A percentile compares a stretch with the other conserved stretches of the same genome.
phyloP scores from a whole-genome alignment of 495 filamentous ascomycete genomes.

The Penicillium paxilli region DNA sequence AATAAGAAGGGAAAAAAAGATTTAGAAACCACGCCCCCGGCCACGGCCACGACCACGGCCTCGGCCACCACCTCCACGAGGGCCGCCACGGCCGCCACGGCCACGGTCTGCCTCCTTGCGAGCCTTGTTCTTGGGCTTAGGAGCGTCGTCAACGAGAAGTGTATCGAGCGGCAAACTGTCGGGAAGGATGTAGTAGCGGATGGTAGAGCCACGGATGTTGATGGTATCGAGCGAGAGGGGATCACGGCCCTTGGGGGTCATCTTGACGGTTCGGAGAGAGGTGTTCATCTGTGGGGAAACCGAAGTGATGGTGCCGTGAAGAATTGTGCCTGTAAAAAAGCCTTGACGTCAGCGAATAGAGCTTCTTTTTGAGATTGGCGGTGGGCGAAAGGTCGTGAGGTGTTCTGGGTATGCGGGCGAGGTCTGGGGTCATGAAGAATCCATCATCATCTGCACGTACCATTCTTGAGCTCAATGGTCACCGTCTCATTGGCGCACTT shows the following conservation, averaged over 20 bases:
- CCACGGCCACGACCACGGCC: conserved; percentile 64
- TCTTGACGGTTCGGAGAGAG: conserved; percentile 87
- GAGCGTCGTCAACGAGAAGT: conserved; percentile 89
- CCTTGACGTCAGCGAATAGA: neutral
- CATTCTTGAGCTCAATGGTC: conserved; percentile 97
- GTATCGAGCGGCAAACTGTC: conserved; percentile 94
- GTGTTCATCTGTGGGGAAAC: conserved; percentile 98
- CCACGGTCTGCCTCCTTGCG: conserved; percentile 83
- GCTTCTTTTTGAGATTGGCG: neutral
- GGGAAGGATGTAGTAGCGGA: conserved; percentile 91
- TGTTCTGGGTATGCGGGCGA: neutral
- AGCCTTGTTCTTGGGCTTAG: conserved; percentile 99
- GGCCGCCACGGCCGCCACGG: conserved; percentile 55
- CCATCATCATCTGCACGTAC: conserved; percentile 44
- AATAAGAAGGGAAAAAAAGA: conserved; percentile 16
- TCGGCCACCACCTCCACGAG: conserved; percentile 50
- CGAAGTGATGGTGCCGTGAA: conserved; percentile 92
- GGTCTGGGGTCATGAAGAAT: neutral
- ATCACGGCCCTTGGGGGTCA: conserved; percentile 85
- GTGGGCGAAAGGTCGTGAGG: neutral
- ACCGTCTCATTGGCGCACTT: conserved; percentile 98
- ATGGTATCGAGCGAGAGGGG: conserved; percentile 89
- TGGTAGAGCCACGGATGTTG: conserved; percentile 90
- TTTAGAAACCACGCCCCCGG: conserved; percentile 52
- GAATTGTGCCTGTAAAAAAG: conserved; percentile 72